These are phyloP conservation scores for Nakazawaea ernobii DNA, from an alignment of 805 yeast species.

Conservation along the genomic window DNA sequence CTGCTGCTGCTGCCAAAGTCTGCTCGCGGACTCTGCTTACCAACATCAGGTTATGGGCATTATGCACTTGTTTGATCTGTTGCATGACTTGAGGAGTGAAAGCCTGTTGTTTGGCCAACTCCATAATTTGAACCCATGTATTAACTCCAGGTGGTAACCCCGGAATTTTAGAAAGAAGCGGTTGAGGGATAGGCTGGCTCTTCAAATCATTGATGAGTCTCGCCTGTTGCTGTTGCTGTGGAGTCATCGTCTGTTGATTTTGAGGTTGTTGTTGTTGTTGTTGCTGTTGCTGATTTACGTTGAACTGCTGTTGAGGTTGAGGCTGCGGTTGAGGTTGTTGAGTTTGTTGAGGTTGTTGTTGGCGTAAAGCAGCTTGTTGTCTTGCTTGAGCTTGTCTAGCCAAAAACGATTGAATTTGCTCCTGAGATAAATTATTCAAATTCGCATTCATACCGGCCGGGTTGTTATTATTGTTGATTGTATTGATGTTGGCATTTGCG, in stretches of 20 bases:
- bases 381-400: conserved; percentile 12
- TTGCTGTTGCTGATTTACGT: conserved; percentile 11
- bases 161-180: conserved; percentile 61
- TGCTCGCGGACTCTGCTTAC: conserved; percentile 31
- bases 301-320: conserved; percentile 14
- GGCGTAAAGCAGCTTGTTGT: conserved; percentile 13
- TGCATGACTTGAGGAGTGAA: conserved; percentile 55
- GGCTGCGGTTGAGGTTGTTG: conserved; percentile 21
- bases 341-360: conserved; percentile 20
- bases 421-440: conserved; percentile 14
- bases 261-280: conserved; percentile 9
- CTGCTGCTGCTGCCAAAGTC: conserved; percentile 14
- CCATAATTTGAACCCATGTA: conserved; percentile 78
- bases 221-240: conserved; percentile 13
- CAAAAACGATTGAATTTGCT: conserved; percentile 13
- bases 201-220: conserved; percentile 37
- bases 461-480: conserved; percentile 22
- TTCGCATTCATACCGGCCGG: conserved; percentile 21
- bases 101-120: conserved; percentile 50
- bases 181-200: conserved; percentile 67
- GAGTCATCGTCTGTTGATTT: conserved; percentile 1
- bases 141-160: conserved; percentile 70
- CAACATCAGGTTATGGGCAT: conserved; percentile 56
- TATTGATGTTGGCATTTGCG: conserved; percentile 16
- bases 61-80: conserved; percentile 60